A percentile compares a stretch with the other conserved stretches of the same genome.
phyloP scores from a whole-genome alignment of 2,329 filamentous ascomycete genomes.

The Ophiognomonia clavigignenti-juglandacearum region DNA sequence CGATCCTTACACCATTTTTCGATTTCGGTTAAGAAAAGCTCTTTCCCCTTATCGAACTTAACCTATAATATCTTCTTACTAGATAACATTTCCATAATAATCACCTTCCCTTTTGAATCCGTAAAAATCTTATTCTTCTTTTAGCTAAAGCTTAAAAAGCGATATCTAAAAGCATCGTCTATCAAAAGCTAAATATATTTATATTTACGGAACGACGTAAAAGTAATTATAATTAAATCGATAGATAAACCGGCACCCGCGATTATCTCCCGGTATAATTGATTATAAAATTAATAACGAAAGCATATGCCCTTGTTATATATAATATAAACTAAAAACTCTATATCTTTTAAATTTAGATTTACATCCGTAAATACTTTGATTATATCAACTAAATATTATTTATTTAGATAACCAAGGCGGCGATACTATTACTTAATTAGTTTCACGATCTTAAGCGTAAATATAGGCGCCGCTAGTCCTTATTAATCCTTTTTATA shows the following conservation, averaged over 20 bases:
- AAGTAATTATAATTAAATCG: neutral
- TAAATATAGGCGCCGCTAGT: neutral
- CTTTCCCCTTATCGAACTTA: neutral
- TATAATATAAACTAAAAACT: neutral
- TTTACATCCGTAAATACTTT: neutral
- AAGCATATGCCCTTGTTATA: neutral
- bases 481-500: neutral
- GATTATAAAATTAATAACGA: neutral
- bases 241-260: neutral
- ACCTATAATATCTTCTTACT: neutral
- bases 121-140: neutral
- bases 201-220: neutral
- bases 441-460: neutral
- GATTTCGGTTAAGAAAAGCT: neutral
- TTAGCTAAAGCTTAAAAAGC: neutral
- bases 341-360: neutral
- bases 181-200: neutral
- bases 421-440: neutral
- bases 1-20: neutral
- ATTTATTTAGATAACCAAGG: neutral
- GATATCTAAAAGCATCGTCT: neutral
- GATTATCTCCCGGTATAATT: neutral
- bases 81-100: neutral
- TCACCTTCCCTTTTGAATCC: neutral
- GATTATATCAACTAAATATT: neutral